A percentile compares a stretch with the other conserved stretches of the same genome.
Evolutionary conservation across 495 filamentous ascomycete species (phyloP).

Genomic region (Trichoderma orchidacearum): DNA sequence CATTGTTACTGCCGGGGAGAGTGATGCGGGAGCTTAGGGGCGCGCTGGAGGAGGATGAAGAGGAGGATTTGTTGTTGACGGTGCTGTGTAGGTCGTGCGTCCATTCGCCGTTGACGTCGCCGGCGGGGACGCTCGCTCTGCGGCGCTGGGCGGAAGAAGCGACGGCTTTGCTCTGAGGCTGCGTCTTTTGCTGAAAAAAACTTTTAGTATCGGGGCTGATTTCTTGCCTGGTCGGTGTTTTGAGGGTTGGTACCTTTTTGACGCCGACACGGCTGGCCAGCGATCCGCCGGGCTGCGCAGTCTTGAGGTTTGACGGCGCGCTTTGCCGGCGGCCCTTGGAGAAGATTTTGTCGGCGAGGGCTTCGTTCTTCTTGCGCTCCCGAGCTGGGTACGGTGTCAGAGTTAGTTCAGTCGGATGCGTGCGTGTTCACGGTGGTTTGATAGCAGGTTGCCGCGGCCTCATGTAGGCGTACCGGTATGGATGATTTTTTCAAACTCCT

Average conservation of each 20-base stretch:
- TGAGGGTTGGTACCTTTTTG: constrained; percentile 65
- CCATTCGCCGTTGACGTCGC: constrained; percentile 43
- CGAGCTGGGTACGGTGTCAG: constrained; percentile 45
- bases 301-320: constrained; percentile 31
- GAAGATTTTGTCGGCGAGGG: constrained; percentile 58
- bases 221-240: no score
- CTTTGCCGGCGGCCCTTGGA: constrained; percentile 47
- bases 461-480: constrained; percentile 33
- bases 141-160: not conserved
- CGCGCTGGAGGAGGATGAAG: not conserved
- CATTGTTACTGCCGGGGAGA: constrained; percentile 14
- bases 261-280: constrained; percentile 67
- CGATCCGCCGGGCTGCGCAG: constrained; percentile 34
- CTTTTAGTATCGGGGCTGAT: no score
- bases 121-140: constrained; percentile 8
- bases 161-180: not conserved
- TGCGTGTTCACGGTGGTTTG: not conserved
- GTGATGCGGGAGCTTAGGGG: constrained; percentile 28
- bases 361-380: constrained; percentile 54
- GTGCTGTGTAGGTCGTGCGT: constrained; percentile 38
- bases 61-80: constrained; percentile 21
- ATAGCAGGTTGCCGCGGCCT: not conserved
- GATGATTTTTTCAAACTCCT: constrained; percentile 54
- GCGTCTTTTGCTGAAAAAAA: no score
- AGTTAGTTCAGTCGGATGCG: constrained; percentile 6